Evolutionary conservation across 192 early-diverging fungal genomes (phyloP).

Genomic region (Dissophora ornata): DNA sequence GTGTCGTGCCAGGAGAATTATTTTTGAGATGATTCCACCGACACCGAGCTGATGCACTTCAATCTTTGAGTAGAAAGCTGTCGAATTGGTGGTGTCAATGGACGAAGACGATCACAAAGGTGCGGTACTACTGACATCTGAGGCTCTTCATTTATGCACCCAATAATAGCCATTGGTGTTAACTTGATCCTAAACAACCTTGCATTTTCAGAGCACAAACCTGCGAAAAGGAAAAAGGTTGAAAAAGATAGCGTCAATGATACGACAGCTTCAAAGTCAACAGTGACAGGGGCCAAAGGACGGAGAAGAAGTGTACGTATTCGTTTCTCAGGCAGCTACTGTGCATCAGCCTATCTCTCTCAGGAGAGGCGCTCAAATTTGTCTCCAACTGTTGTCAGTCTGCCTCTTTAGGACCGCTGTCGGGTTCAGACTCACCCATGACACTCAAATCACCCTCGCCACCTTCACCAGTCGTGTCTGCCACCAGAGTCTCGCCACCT

Average conservation of each 20-base stretch:
- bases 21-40: too few species aligned
- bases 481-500: background rate
- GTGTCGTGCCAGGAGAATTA: background rate
- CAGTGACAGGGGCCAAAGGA: background rate
- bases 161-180: too few species aligned
- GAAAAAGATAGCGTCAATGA: conserved; percentile 2
- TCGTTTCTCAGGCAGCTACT: background rate
- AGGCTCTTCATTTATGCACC: too few species aligned
- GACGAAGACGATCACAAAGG: conserved; percentile 1
- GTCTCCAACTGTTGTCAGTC: background rate
- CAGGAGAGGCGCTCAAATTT: background rate
- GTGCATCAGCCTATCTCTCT: too few species aligned
- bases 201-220: conserved; percentile 24
- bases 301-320: conserved; percentile 12
- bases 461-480: background rate
- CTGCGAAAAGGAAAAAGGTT: conserved; percentile 22
- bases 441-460: conserved; percentile 12
- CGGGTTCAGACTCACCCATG: background rate
- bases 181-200: background rate
- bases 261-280: background rate
- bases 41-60: too few species aligned
- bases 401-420: conserved; percentile 5
- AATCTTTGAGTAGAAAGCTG: conserved; percentile 1
- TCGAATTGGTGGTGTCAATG: background rate
- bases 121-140: too few species aligned